Base-by-base conservation (phyloP, 176 grass and related monocot species). In the Saccharum officinarum region DNA sequence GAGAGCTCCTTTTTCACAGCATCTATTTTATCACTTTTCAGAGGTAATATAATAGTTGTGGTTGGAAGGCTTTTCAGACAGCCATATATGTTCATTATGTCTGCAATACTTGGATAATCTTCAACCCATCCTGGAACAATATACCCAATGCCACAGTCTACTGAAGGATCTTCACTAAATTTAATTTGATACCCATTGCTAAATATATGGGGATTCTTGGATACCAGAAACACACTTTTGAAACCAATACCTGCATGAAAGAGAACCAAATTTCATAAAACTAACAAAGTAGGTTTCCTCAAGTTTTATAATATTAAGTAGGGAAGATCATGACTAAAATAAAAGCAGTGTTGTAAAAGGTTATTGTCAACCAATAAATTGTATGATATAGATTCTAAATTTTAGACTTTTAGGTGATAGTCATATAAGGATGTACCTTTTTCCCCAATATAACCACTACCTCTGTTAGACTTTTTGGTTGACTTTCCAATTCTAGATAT, bases 151-250 rank as follows among this genome's bases (percentile, higher is more conserved):
- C 75, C 82, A 34, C 94, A 97, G 40, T 97, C 94, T 61, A 72
- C 13, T 11, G 87, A 94, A 15, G 92, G 92, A 23, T 88, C 73
- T 68, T 94, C 94, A 49, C 52, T 86, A 44, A 97, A 97, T 57
- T 81, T 94, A 20, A 97, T 92, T 50, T 97, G 92, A 81, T 97
- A 97, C 4, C 94, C 92, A 26, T 94, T 97, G 86, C 94, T 97
- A 80, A 94, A 97, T 52, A 97, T 94, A 79, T 94, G 76, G 28
- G 94, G 94, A 36, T 85, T 81, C 14, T 76, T 82, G 0, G 94
- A 92, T 54, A 97, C 83, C 20, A 94, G 71, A 65, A 97, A 94
- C 9, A 94, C 94, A 41, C 90, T 94, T 71, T 94, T 97, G 45
- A 97, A 97, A 7, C 94, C 94, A 80, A 97, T 97, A 18, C 94